phyloP scores from a whole-genome alignment of 306 rosid genomes.

The Dicorynia guianensis region DNA sequence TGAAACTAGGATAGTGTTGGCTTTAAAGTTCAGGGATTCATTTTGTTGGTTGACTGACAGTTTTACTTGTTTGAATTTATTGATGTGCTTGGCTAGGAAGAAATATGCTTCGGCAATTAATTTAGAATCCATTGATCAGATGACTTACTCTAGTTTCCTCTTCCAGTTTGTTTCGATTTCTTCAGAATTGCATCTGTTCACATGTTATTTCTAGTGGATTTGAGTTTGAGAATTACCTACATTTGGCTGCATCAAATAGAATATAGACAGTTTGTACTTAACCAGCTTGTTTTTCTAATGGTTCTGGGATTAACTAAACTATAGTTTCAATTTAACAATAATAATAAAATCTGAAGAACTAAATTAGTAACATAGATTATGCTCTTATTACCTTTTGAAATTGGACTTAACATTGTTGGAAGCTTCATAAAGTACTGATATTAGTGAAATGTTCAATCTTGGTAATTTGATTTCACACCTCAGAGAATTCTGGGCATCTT shows the following conservation, averaged over 20 bases:
- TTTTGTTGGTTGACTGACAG: not conserved
- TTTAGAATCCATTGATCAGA: slow-evolving; percentile 25
- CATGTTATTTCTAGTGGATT: not conserved
- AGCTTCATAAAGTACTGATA: slow-evolving; percentile 6
- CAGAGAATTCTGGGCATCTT: not conserved
- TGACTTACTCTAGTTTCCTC: slow-evolving; percentile 2
- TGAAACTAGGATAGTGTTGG: not conserved
- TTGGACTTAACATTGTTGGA: not conserved
- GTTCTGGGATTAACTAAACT: not conserved
- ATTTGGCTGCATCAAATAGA: slow-evolving; percentile 19
- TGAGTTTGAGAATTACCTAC: slow-evolving; percentile 1
- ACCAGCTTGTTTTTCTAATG: not conserved
- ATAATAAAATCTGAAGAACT: slow-evolving; percentile 6
- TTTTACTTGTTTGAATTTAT: not conserved
- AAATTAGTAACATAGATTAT: slow-evolving; percentile 10
- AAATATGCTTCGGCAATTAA: not conserved
- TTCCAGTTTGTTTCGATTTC: slow-evolving; percentile 16
- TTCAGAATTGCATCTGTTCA: slow-evolving; percentile 11
- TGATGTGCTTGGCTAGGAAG: not conserved
- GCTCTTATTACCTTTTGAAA: slow-evolving; percentile 21
- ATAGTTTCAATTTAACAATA: not conserved
- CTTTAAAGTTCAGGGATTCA: not conserved
- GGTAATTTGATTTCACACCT: slow-evolving; percentile 8
- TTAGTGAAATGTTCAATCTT: slow-evolving; percentile 4
- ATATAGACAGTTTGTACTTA: not conserved